Conservation (phyloP, 1,139 yeast species). For the Sugiyamaella neomexicana region DNA sequence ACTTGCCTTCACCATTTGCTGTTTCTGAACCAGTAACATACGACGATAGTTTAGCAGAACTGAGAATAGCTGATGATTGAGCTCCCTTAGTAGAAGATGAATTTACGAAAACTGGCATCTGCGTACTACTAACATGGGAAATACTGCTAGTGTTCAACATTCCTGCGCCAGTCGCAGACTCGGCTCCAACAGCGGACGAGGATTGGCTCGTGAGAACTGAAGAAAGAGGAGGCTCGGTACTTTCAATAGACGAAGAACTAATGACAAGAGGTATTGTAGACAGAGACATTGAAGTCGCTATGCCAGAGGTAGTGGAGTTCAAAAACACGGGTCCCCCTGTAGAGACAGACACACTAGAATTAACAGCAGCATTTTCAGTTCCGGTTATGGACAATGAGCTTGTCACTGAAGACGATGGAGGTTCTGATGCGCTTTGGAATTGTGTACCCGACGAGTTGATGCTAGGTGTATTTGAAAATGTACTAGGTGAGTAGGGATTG, state of each 20-base stretch:
- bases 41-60: not conserved
- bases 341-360: not conserved
- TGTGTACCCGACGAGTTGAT: not conserved
- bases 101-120: too few relatives aligned
- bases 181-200: not conserved
- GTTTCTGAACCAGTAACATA: not conserved
- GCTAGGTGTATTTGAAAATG: not conserved
- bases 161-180: not conserved
- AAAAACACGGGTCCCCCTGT: not conserved
- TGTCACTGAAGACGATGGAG: not conserved
- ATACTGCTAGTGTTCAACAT: not conserved
- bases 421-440: not conserved
- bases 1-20: not conserved
- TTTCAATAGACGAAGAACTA: not conserved
- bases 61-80: too few relatives aligned
- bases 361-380: slow-evolving; percentile 2
- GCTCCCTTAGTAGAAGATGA: too few relatives aligned
- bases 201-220: not conserved
- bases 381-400: not conserved
- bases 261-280: not conserved
- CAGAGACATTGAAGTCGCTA: not conserved
- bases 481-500: not conserved
- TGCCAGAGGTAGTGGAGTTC: not conserved
- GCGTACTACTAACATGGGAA: not conserved
- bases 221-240: not conserved